Conservation (phyloP, 345 rosid genomes). For the Salix udensis region DNA sequence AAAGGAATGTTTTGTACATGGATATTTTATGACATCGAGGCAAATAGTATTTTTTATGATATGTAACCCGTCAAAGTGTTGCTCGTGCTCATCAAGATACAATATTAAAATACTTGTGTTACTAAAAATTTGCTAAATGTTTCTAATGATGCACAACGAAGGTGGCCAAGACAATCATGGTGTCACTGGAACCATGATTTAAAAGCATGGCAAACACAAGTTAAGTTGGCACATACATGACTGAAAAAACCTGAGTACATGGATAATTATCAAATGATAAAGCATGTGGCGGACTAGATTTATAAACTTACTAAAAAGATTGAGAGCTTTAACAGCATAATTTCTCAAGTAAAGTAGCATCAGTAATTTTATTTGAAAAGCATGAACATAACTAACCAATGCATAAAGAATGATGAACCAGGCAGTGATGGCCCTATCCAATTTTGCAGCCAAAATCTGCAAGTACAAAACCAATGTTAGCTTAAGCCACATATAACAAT, state of each 20-base stretch:
- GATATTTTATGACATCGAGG: not conserved
- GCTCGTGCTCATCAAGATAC: not conserved
- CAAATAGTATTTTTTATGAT: not conserved
- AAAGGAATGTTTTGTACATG: not conserved
- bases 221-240: not conserved
- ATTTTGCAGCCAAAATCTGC: constrained; percentile 99
- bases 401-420: constrained; percentile 83
- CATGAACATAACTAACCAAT: constrained; percentile 51
- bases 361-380: not conserved
- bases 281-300: not conserved
- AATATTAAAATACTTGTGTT: not conserved
- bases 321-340: not conserved
- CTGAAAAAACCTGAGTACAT: not conserved
- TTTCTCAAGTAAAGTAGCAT: not conserved
- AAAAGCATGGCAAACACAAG: not conserved
- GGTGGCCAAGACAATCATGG: not conserved
- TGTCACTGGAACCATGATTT: not conserved
- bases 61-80: not conserved
- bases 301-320: not conserved
- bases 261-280: not conserved
- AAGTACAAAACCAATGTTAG: constrained; percentile 18
- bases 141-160: not conserved
- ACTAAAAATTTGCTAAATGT: not conserved
- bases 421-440: constrained; percentile 95
- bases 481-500: constrained; percentile 7